These are phyloP conservation scores for Hevea brasiliensis DNA, from an alignment of 345 rosid genomes.

Conservation along the genomic window DNA sequence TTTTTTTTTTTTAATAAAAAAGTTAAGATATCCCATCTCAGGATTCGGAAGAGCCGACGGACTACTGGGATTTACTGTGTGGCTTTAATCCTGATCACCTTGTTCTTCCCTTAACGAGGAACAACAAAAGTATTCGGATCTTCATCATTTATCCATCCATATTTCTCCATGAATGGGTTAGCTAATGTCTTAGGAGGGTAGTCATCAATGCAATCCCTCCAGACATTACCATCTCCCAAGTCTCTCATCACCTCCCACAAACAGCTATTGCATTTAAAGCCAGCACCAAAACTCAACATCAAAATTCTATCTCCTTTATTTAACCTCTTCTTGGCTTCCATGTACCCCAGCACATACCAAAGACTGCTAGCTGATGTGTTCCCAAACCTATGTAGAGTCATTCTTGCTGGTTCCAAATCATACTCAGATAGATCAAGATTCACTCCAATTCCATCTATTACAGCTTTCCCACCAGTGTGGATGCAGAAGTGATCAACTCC, in stretches of 20 bases:
- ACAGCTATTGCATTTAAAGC: constrained; percentile 83
- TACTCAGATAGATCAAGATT: constrained; percentile 61
- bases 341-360: constrained; percentile 89
- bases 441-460: constrained; percentile 74
- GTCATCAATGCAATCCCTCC: constrained; percentile 61
- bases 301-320: constrained; percentile 72
- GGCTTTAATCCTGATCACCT: no score
- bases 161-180: constrained; percentile 80
- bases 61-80: no score
- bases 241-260: constrained; percentile 74
- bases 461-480: constrained; percentile 93
- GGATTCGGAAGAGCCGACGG: no score
- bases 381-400: constrained; percentile 92
- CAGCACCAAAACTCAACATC: constrained; percentile 83
- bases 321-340: constrained; percentile 85
- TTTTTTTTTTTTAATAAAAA: no score
- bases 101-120: constrained; percentile 13
- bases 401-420: constrained; percentile 89
- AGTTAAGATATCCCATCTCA: no score
- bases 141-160: constrained; percentile 83
- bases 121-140: constrained; percentile 62
- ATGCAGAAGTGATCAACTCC: constrained; percentile 91
- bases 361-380: constrained; percentile 92
- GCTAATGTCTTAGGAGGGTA: constrained; percentile 68
- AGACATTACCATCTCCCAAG: constrained; percentile 43